Evolutionary conservation across 169 alveolate genomes (phyloP).

Genomic region (Plasmodium vivax): DNA sequence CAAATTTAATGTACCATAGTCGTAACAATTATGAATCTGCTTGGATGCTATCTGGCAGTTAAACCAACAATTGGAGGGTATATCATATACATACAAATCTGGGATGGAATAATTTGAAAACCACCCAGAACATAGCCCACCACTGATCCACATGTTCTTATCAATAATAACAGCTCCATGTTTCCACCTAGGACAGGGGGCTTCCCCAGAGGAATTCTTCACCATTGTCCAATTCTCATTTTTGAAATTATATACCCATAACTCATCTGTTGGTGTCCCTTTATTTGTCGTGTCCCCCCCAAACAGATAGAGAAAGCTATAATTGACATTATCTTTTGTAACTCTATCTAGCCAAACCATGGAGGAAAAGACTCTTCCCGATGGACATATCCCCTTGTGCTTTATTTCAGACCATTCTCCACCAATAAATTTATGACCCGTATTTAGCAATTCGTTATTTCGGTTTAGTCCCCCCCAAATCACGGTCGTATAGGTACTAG

Average conservation of each 20-base stretch:
- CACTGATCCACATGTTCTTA: constrained; percentile 75
- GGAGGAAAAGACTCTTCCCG: constrained; percentile 60
- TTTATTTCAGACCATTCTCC: constrained; percentile 73
- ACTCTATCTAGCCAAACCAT: constrained; percentile 71
- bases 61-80: constrained; percentile 76
- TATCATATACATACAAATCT: constrained; percentile 71
- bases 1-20: constrained; percentile 73
- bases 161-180: constrained; percentile 74
- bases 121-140: constrained; percentile 75
- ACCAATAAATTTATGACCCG: constrained; percentile 53
- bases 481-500: constrained; percentile 42
- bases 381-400: constrained; percentile 34
- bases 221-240: constrained; percentile 61
- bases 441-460: constrained; percentile 53
- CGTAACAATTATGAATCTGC: constrained; percentile 62
- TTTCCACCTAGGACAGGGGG: constrained; percentile 76
- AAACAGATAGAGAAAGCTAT: constrained; percentile 48
- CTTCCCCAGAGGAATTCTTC: constrained; percentile 53
- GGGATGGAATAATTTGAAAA: constrained; percentile 72
- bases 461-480: constrained; percentile 74
- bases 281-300: constrained; percentile 70
- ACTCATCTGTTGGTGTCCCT: constrained; percentile 74
- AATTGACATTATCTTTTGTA: constrained; percentile 39
- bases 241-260: constrained; percentile 72
- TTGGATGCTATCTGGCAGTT: constrained; percentile 68